Conservation (phyloP, 129 eudicot genomes). For the Artemisia argyi region DNA sequence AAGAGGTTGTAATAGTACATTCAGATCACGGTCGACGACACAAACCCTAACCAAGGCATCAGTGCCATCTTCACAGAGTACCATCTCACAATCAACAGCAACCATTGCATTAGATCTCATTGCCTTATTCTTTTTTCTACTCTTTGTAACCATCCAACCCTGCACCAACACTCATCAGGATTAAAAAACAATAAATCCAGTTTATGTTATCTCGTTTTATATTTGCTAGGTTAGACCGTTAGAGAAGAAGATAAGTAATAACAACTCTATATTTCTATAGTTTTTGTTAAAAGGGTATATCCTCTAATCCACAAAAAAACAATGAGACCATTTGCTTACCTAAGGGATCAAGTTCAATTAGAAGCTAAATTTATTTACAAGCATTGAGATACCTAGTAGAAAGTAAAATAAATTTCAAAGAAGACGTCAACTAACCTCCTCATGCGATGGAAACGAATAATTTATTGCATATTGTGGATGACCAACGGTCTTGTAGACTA, state of each 20-base stretch:
- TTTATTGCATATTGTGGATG: slow-evolving; percentile 74
- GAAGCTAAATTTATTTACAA: neutral
- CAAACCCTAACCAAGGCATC: slow-evolving; percentile 93
- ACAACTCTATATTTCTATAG: neutral
- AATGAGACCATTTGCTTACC: too few species aligned
- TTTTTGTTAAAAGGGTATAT: neutral
- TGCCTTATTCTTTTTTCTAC: slow-evolving; percentile 50
- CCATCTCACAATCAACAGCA: slow-evolving; percentile 99
- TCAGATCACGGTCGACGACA: slow-evolving; percentile 74
- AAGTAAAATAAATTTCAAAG: neutral
- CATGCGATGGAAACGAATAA: slow-evolving; percentile 83
- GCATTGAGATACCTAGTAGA: neutral
- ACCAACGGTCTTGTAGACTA: slow-evolving; percentile 76
- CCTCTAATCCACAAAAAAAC: neutral
- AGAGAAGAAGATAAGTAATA: neutral
- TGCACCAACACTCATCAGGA: slow-evolving; percentile 29
- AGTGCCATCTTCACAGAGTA: slow-evolving; percentile 92
- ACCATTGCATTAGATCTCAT: slow-evolving; percentile 48
- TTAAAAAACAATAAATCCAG: neutral
- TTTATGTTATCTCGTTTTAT: neutral
- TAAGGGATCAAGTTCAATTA: too few species aligned
- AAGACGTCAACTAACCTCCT: slow-evolving; percentile 55
- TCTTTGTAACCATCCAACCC: slow-evolving; percentile 86
- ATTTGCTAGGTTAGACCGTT: neutral
- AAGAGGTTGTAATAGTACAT: slow-evolving; percentile 39